Evolutionary conservation across 345 rosid species (phyloP).

Genomic region (Nasturtium officinale): DNA sequence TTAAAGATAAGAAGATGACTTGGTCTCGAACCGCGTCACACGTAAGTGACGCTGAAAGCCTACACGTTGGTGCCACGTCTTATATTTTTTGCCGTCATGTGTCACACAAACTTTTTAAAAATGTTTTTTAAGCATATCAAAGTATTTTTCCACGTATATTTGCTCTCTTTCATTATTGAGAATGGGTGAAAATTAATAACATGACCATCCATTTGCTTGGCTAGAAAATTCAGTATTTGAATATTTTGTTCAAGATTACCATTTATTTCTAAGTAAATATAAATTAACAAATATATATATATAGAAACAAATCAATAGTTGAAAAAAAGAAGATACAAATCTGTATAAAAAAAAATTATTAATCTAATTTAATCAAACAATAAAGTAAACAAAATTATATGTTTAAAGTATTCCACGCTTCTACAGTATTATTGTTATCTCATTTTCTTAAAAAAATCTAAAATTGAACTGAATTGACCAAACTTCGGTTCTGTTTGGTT

Average conservation of each 20-base stretch:
- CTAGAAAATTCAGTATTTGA: not conserved
- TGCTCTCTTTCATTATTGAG: not conserved
- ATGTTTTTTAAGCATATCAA: too few species aligned
- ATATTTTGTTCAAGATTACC: not conserved
- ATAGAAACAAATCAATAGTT: too few species aligned
- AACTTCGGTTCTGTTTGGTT: too few species aligned
- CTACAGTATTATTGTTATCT: too few species aligned
- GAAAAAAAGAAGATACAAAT: too few species aligned
- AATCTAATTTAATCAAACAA: not conserved
- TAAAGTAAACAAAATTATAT: too few species aligned
- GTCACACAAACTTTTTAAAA: not conserved
- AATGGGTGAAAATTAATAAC: not conserved
- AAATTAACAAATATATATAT: too few species aligned
- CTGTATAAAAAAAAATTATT: too few species aligned
- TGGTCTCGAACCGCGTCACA: not conserved
- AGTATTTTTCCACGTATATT: not conserved
- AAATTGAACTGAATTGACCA: too few species aligned
- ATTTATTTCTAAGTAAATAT: too few species aligned
- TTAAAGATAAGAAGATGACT: not conserved
- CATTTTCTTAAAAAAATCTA: too few species aligned
- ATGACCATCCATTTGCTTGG: not conserved
- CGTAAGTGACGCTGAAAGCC: not conserved
- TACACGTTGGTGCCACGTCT: not conserved
- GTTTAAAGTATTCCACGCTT: not conserved
- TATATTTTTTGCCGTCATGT: not conserved